These are phyloP conservation scores for Chrysanthemum lavandulifolium DNA, from an alignment of 129 eudicot species.

Conservation along the genomic window DNA sequence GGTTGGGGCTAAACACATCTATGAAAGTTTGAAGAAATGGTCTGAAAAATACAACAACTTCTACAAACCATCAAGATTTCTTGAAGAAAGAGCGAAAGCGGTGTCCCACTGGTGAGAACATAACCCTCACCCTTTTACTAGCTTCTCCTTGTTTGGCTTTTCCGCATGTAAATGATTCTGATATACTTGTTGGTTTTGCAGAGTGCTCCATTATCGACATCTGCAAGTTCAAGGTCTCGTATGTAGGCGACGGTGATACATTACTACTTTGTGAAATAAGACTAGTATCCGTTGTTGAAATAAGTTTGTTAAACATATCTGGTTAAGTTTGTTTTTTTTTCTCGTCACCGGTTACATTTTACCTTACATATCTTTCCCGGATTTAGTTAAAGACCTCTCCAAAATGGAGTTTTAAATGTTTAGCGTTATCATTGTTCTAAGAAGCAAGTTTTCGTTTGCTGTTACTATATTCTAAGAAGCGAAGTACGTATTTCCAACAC, in stretches of 20 bases:
- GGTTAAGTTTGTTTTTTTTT: neutral
- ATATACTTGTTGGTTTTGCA: conserved; percentile 24
- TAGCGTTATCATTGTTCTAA: too few relatives aligned
- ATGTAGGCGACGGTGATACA: conserved; percentile 20
- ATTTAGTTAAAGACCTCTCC: too few relatives aligned
- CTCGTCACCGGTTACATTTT: too few relatives aligned
- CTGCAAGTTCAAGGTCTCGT: conserved; percentile 36
- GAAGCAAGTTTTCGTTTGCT: too few relatives aligned
- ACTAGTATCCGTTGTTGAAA: conserved; percentile 8
- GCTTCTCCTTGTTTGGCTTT: neutral
- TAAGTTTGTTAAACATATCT: conserved; percentile 12
- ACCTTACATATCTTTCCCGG: too few relatives aligned
- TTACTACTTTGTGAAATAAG: neutral
- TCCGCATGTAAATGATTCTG: conserved; percentile 1
- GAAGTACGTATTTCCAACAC: too few relatives aligned
- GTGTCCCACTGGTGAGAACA: conserved; percentile 72
- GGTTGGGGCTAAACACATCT: conserved; percentile 77
- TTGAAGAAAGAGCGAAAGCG: conserved; percentile 87
- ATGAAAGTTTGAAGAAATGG: conserved; percentile 83
- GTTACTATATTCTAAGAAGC: too few relatives aligned
- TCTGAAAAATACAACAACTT: conserved; percentile 57
- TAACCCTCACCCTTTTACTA: conserved; percentile 1
- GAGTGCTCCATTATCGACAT: conserved; percentile 28
- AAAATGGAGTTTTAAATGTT: too few relatives aligned
- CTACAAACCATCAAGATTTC: conserved; percentile 79